These are phyloP conservation scores for Sugiyamaella floridensis DNA, from an alignment of 805 yeast genomes.

Conservation along the genomic window DNA sequence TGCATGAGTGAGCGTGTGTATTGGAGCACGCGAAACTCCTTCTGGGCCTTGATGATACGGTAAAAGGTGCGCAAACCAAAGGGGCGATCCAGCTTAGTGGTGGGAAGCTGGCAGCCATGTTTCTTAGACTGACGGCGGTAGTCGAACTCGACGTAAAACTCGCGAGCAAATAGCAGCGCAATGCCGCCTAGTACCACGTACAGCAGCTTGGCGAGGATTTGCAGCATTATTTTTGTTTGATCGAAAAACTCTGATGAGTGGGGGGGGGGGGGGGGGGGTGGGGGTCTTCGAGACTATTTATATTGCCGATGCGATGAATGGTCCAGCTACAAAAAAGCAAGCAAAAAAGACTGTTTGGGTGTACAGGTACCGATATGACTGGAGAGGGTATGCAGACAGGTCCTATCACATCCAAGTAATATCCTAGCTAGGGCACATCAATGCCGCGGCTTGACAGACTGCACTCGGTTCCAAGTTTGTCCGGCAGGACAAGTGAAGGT, in stretches of 20 bases:
- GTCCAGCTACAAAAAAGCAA: too few relatives aligned
- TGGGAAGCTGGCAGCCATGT: slow-evolving; percentile 1
- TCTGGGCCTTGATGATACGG: not conserved
- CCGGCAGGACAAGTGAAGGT: not conserved
- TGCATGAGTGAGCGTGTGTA: not conserved
- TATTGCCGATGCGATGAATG: too few relatives aligned
- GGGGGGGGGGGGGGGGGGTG: too few relatives aligned
- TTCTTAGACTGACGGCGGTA: not conserved
- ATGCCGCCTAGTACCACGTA: not conserved
- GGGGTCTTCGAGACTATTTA: too few relatives aligned
- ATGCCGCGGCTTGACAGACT: not conserved
- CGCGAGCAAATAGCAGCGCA: not conserved
- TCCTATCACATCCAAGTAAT: too few relatives aligned
- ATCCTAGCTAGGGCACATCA: not conserved
- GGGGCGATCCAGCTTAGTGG: slow-evolving; percentile 4
- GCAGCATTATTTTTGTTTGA: too few relatives aligned
- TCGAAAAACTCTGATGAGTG: too few relatives aligned
- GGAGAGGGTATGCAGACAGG: too few relatives aligned
- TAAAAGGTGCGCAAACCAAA: slow-evolving; percentile 6
- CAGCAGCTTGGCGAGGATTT: not conserved
- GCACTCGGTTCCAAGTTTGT: not conserved
- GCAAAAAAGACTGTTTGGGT: too few relatives aligned
- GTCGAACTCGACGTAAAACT: not conserved
- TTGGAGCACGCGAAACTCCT: not conserved
- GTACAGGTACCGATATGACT: too few relatives aligned